Base-by-base conservation (phyloP, 495 filamentous ascomycete genomes). In the Cairneyella variabilis region DNA sequence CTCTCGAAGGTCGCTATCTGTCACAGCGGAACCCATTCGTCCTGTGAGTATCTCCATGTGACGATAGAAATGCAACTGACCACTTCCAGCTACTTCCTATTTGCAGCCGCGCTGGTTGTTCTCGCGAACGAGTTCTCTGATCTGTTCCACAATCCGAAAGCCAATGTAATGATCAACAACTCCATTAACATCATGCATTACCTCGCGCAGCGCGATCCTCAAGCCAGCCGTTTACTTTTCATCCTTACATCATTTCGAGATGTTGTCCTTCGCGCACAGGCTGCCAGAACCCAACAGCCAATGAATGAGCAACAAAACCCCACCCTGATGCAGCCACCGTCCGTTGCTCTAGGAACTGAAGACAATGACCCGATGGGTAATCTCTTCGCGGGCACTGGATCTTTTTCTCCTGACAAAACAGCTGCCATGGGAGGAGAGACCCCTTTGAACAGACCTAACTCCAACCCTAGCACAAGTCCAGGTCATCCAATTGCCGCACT, bases 81-180 rank as follows among this genome's bases (percentile, higher is more conserved):
- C 5, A 26, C 17, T 10, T 21, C 8, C 56, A 80, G 76, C 53
- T 86, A 89, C 61, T 86, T 84, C 39, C 78, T 87, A 45, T 89
- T 90, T 63, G 79, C 85, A 28, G 84, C 84, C 2, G 83, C 84
- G 2, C 71, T 89, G 3, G 76, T 89, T 9, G 71, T 89, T 2
- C 73, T 85, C 25, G 78, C 84, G 47, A 86, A 86, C 48, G 83
- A 86, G 59, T 89, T 89, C 57, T 79, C 83, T 3, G 75, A 73
- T 21, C 75, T 87, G 21, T 85, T 82, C 60, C 73, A 72, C 47
- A 76, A 82, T 17, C 67, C 78, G 4, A 73, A 76, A 1, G 75
- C 83, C 5, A 73, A 75, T 34, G 66, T 69, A 30, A 79, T 76
- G 16, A 76, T 88, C 56, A 64, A 63, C 18, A 83, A 84, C 51